A percentile compares a stretch with the other conserved stretches of the same genome.
phyloP scores from a whole-genome alignment of 202 grass and related monocot species.

The Bolboschoenoplectus hybrid region DNA sequence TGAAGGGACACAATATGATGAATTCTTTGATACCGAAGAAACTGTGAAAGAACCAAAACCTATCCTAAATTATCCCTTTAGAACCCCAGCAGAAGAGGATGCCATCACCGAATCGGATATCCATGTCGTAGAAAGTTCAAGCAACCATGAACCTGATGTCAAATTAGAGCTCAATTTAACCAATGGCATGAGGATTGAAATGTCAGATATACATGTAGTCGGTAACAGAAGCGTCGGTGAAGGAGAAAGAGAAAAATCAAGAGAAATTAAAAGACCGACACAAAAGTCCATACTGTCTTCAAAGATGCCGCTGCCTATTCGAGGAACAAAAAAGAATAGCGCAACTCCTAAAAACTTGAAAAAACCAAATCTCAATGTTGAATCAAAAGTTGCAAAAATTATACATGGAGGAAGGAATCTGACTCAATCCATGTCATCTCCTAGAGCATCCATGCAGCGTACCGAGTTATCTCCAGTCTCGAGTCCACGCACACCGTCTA shows the following conservation, averaged over 20 bases:
- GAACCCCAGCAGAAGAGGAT: constrained; percentile 17
- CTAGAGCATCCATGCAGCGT: neutral
- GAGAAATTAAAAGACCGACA: constrained; percentile 12
- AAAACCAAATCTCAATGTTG: constrained; percentile 27
- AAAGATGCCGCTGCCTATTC: constrained; percentile 23
- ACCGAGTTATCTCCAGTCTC: neutral
- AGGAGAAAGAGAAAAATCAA: constrained; percentile 12
- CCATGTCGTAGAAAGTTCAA: constrained; percentile 26
- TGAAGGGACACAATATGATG: constrained; percentile 30
- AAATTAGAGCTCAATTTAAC: constrained; percentile 29
- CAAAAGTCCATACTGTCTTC: constrained; percentile 20
- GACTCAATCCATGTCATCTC: neutral
- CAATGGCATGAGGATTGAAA: neutral
- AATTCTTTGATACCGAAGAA: constrained; percentile 37
- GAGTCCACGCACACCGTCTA: constrained; percentile 19
- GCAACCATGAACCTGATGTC: neutral
- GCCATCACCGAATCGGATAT: neutral
- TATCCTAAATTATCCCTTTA: constrained; percentile 14
- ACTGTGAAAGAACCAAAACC: constrained; percentile 21
- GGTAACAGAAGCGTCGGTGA: neutral
- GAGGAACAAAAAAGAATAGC: constrained; percentile 24
- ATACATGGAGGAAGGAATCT: constrained; percentile 35
- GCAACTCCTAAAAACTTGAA: constrained; percentile 30
- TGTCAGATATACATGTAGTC: constrained; percentile 27
- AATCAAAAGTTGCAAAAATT: constrained; percentile 37